These are phyloP conservation scores for Diaporthe batatas DNA, from an alignment of 2,329 filamentous ascomycete genomes.

Conservation along the genomic window DNA sequence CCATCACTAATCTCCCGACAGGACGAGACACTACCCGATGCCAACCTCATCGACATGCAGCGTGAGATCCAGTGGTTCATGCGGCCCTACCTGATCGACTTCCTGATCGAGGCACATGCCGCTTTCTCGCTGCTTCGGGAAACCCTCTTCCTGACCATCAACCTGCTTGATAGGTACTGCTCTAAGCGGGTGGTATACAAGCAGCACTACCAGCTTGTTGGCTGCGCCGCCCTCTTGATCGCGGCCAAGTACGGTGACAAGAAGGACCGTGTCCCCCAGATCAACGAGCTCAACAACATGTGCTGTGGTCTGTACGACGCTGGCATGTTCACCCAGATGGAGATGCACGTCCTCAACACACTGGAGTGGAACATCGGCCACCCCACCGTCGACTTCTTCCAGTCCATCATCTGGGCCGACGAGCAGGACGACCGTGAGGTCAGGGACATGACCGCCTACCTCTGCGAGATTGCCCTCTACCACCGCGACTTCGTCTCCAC, in stretches of 20 bases:
- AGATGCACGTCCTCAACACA: constrained; percentile 99
- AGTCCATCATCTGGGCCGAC: constrained; percentile 87
- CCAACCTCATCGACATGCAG: constrained; percentile 98
- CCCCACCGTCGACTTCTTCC: constrained; percentile 94
- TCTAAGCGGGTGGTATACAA: constrained; percentile 98
- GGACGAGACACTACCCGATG: constrained; percentile 92
- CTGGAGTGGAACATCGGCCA: constrained; percentile 97
- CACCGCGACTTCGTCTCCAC: constrained; percentile 97
- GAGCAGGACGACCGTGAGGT: constrained; percentile 85
- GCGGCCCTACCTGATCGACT: constrained; percentile 97
- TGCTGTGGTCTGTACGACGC: constrained; percentile 98
- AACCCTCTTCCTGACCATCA: constrained; percentile 95
- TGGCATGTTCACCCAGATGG: constrained; percentile 99
- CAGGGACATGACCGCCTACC: constrained; percentile 94
- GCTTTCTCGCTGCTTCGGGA: constrained; percentile 95
- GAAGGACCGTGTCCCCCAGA: constrained; percentile 98
- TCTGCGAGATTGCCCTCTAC: constrained; percentile 94
- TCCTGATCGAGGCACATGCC: constrained; percentile 95
- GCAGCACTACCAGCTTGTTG: constrained; percentile 97
- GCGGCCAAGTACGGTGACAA: constrained; percentile 99
- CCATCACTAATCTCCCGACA: constrained; percentile 46
- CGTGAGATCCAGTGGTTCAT: constrained; percentile 99
- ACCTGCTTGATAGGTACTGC: constrained; percentile 97
- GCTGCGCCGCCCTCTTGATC: constrained; percentile 94
- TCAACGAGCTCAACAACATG: constrained; percentile 98